Base-by-base conservation (phyloP, 1,139 yeast genomes). In the Hansenula lynferdii region DNA sequence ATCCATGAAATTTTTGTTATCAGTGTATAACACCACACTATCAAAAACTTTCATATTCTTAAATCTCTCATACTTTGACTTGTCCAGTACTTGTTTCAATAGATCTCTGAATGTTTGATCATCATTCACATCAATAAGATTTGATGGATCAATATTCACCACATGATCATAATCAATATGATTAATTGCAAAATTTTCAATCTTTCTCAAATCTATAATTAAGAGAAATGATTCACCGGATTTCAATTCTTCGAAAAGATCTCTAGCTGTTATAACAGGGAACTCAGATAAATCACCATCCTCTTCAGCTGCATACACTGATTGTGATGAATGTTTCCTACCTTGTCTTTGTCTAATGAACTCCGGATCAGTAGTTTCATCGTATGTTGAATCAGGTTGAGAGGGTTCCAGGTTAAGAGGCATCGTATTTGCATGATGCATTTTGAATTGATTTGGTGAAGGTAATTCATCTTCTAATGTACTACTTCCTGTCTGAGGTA, bases 101-200 rank as follows among this genome's bases (percentile, higher is more conserved):
- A 55, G 50, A 33, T 54, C 53, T 32, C 58, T 54, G 12, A 66
- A 50, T 31, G 64, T 65, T 6, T 52, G 48, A 57, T 56, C 45
- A 43, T 61, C 44, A 52, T 54, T 51, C 19, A 57, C 54, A n/a
- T 60, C 56, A 51, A 52, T 5, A 43, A 66, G 41, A n/a, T 66
- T 35, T 1, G 61, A 53, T 0, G 92, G 90, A 36, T 80, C 86
- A 17, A 84, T 67, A 43, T 79, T 78, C 6, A 83, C 61, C 5
- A 77, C 51, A 41, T 79, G 70, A 6, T 54, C 60, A 15, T 54
- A 62, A 20, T 65, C 69, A 11, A 83, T 74, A 51, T 79, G 86
- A 47, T 77, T 75, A 20, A 69, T 58, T 23, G 68, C 62, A 47
- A 61, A 79, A 27, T 72, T 74, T 37, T 65, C 67, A 11, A 66